phyloP scores from a whole-genome alignment of 1,284 basidiomycete genomes.

The Trichosporon inkin region DNA sequence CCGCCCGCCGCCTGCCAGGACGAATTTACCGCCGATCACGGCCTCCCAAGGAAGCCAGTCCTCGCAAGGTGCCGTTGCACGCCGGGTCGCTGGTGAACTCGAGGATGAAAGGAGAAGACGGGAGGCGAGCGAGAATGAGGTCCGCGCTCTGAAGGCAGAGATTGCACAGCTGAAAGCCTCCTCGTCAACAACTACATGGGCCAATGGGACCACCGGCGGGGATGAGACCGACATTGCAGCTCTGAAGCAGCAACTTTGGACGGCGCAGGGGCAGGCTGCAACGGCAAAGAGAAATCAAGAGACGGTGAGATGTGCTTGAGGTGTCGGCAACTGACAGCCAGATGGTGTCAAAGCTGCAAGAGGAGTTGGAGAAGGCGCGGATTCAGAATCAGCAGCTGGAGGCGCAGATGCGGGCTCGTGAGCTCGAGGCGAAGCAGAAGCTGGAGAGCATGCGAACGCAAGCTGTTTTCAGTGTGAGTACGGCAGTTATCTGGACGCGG shows the following conservation, averaged over 20 bases:
- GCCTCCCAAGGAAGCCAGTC: constrained; percentile 29
- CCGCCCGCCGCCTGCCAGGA: constrained; percentile 12
- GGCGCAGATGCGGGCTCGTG: constrained; percentile 28
- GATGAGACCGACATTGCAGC: constrained; percentile 17
- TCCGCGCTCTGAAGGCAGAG: constrained; percentile 10
- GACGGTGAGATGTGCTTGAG: constrained; percentile 23
- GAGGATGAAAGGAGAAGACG: constrained; percentile 35
- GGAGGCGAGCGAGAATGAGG: constrained; percentile 13
- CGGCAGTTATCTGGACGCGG: too few species aligned
- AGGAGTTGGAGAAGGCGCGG: constrained; percentile 26
- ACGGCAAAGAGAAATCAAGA: constrained; percentile 33
- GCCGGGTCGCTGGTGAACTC: constrained; percentile 34
- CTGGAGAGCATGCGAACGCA: constrained; percentile 43
- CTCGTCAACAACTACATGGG: neutral
- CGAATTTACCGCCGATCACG: constrained; percentile 28
- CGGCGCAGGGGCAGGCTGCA: constrained; percentile 36
- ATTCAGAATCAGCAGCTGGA: constrained; percentile 31
- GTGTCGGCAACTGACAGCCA: constrained; percentile 4
- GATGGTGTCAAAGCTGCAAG: constrained; percentile 17
- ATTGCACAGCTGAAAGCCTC: constrained; percentile 9
- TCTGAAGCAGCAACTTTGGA: constrained; percentile 33
- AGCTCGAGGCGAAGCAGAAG: constrained; percentile 43
- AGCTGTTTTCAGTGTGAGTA: constrained; percentile 42
- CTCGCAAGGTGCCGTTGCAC: constrained; percentile 34
- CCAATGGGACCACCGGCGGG: constrained; percentile 8